Conservation (phyloP, 2,329 filamentous ascomycete genomes). For the Arthroderma sp. region DNA sequence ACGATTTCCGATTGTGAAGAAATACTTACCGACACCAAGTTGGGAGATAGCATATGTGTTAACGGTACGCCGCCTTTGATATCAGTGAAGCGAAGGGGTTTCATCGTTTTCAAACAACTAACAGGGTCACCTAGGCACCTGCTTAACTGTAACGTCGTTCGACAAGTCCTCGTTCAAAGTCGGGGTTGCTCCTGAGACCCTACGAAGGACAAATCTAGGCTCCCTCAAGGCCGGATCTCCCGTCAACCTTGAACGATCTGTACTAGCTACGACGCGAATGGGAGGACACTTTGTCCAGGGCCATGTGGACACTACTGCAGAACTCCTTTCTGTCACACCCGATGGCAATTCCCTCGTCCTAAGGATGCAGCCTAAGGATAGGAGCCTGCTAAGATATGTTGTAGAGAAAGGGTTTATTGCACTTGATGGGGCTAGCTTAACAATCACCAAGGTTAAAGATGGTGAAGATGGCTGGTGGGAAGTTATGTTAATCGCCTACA, state of each 20-base stretch:
- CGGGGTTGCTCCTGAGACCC: slow-evolving; percentile 86
- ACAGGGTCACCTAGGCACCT: slow-evolving; percentile 45
- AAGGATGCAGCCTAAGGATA: slow-evolving; percentile 61
- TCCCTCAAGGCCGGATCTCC: slow-evolving; percentile 50
- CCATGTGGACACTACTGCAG: slow-evolving; percentile 83
- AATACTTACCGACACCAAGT: slow-evolving; percentile 71
- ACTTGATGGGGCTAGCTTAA: slow-evolving; percentile 88
- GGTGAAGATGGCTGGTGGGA: slow-evolving; percentile 70
- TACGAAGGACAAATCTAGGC: slow-evolving; percentile 91
- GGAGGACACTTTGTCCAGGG: slow-evolving; percentile 97
- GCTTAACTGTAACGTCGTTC: slow-evolving; percentile 79
- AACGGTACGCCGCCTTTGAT: slow-evolving; percentile 49
- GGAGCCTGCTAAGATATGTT: slow-evolving; percentile 65
- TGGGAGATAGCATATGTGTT: slow-evolving; percentile 88
- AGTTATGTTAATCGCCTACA: slow-evolving; percentile 96
- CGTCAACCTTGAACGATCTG: slow-evolving; percentile 90
- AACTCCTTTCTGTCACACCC: slow-evolving; percentile 56
- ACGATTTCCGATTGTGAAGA: slow-evolving; percentile 64
- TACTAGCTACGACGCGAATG: slow-evolving; percentile 85
- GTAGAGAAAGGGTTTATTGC: slow-evolving; percentile 95
- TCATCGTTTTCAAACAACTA: not conserved
- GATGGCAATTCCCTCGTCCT: slow-evolving; percentile 89
- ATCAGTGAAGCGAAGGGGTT: not conserved
- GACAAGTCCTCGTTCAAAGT: slow-evolving; percentile 61
- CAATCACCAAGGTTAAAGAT: slow-evolving; percentile 77